A percentile compares a stretch with the other conserved stretches of the same genome.
Evolutionary conservation across 352 stramenopile species (phyloP).

Genomic region (Pythium brachiatum): DNA sequence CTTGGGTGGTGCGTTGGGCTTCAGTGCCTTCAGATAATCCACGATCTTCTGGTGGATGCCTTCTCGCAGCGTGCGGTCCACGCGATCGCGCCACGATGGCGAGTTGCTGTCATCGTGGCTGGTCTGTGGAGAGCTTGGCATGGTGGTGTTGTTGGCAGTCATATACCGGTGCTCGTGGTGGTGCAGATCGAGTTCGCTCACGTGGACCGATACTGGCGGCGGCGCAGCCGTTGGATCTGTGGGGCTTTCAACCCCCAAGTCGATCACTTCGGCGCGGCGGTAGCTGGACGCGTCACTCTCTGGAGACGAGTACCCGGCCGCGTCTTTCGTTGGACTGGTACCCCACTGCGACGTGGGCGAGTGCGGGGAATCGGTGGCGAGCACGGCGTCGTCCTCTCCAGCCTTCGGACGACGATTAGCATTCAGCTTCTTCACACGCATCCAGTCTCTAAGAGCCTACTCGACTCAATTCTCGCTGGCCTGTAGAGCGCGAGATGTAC

Average conservation of each 20-base stretch:
- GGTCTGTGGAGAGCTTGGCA: not conserved
- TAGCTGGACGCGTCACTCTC: slow-evolving; percentile 7
- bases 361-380: slow-evolving; percentile 21
- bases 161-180: slow-evolving; percentile 1
- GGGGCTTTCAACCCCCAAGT: slow-evolving; percentile 20
- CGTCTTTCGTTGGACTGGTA: slow-evolving; percentile 15
- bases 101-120: not conserved
- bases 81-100: slow-evolving; percentile 31
- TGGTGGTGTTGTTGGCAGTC: not conserved
- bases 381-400: slow-evolving; percentile 58
- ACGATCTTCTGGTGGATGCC: slow-evolving; percentile 76
- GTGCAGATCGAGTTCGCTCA: slow-evolving; percentile 14
- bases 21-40: slow-evolving; percentile 89
- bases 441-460: slow-evolving; percentile 23
- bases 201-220: not conserved
- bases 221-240: slow-evolving; percentile 20
- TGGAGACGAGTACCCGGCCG: slow-evolving; percentile 5
- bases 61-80: slow-evolving; percentile 37
- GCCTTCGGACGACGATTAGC: slow-evolving; percentile 57
- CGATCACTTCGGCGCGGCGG: slow-evolving; percentile 10
- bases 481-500: too few relatives aligned
- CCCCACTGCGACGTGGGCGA: slow-evolving; percentile 16
- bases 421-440: slow-evolving; percentile 81
- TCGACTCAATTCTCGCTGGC: too few relatives aligned
- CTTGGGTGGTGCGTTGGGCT: slow-evolving; percentile 93